Conservation (phyloP, 768 basidiomycete genomes). For the Sarcodon sp. region DNA sequence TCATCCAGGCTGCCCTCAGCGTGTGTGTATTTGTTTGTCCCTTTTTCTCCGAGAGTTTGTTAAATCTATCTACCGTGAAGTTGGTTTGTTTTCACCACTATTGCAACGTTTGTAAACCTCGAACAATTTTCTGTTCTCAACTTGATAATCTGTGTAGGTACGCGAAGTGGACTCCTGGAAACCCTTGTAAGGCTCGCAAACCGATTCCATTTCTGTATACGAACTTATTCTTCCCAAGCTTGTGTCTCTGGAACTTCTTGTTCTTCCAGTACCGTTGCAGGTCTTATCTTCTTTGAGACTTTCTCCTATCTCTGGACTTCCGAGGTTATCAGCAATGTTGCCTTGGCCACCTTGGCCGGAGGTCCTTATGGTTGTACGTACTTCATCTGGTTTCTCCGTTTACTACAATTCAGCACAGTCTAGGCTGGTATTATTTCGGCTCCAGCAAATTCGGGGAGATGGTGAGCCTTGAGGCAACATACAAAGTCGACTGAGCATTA, state of each 20-base stretch:
- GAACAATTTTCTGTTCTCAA: background rate
- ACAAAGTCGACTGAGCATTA: background rate
- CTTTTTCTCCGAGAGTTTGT: background rate
- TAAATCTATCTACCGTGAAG: slow-evolving; percentile 19
- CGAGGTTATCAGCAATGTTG: slow-evolving; percentile 69
- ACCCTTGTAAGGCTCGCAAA: slow-evolving; percentile 34
- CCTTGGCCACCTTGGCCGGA: slow-evolving; percentile 69
- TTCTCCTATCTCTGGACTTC: slow-evolving; percentile 85
- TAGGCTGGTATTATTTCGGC: slow-evolving; percentile 71
- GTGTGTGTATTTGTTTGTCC: slow-evolving; percentile 31
- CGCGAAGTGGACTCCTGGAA: slow-evolving; percentile 70
- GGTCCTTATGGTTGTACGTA: slow-evolving; percentile 50
- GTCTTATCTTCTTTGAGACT: slow-evolving; percentile 63
- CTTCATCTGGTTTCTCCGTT: background rate
- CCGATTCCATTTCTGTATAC: background rate
- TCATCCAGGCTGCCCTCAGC: slow-evolving; percentile 57
- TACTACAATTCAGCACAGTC: background rate
- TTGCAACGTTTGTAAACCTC: slow-evolving; percentile 45
- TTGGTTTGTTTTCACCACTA: slow-evolving; percentile 68
- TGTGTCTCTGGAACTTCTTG: slow-evolving; percentile 40
- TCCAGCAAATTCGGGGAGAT: slow-evolving; percentile 51
- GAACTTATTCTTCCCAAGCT: slow-evolving; percentile 17
- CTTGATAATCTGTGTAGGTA: slow-evolving; percentile 16
- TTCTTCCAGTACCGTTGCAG: slow-evolving; percentile 65
- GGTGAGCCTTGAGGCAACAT: slow-evolving; percentile 21